Evolutionary conservation across 2,329 filamentous ascomycete species (phyloP), one percentile per base, ranked within the genome.

Genomic region (Tolypocladium ophioglossoides): DNA sequence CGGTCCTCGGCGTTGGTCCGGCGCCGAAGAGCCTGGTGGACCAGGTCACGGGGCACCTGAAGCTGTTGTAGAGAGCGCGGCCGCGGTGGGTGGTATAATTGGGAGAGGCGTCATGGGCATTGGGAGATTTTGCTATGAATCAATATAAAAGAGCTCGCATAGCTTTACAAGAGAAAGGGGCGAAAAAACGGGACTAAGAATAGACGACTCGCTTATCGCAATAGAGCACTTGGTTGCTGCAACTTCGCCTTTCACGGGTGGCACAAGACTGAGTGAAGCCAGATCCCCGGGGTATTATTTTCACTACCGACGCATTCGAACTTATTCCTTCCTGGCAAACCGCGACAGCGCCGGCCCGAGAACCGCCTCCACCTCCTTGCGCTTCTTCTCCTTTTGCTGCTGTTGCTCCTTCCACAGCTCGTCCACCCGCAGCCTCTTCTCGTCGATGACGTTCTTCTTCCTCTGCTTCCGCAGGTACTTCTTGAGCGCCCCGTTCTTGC

Each of bases 401-500:
- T 85, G 80, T 69, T 82, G 83, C 69, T 86, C 82, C 61, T 85
- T 83, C 75, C 86, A 85, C 68, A 96, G 76, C 72, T 91, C 89
- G 69, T 96, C 89, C 50, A 91, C 86, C 67, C 86, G 85, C 70
- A 96, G 72, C 66, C 88, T 85, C 80, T 92, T 91, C 78, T 96
- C 94, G 75, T 99, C 94, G 68, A 99, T 91, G 55, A 99, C 83
- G 69, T 97, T 97, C 78, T 87, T 89, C 65, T 86, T 86, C 48
- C 89, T 85, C 74, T 94, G 91, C 83, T 97, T 97, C 61, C 94
- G 78, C 65, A 97, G 72, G 68, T 95, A 91, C 69, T 91, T 91
- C 66, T 90, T 85, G 59, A 97, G 73, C 55, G 88, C 88, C 62
- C 87, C 91, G 67, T 95, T 99, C 78, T 91, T 90, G 53, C 94